Evolutionary conservation across 1,284 basidiomycete genomes (phyloP).

Genomic region (Pseudozyma sp.): DNA sequence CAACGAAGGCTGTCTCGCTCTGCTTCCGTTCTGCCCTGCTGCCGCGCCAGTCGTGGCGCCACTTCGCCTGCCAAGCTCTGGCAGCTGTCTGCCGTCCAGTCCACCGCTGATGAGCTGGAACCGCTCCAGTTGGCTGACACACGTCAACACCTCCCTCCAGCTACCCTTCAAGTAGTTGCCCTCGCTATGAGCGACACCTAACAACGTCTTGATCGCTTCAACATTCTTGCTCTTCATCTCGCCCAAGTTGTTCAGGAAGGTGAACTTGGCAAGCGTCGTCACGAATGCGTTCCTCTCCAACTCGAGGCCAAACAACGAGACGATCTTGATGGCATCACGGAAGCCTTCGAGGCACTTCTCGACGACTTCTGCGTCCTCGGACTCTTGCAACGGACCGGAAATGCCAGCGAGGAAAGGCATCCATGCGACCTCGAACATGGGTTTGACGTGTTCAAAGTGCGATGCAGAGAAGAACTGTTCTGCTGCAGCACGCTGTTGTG

Average conservation of each 20-base stretch:
- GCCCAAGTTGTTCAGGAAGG: conserved; percentile 68
- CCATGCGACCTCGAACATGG: conserved; percentile 69
- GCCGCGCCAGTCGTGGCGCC: conserved; percentile 11
- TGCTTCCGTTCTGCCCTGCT: conserved; percentile 15
- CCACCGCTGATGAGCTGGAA: conserved; percentile 69
- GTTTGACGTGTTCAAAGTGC: conserved; percentile 68
- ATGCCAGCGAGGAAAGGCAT: conserved; percentile 69
- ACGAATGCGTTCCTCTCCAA: conserved; percentile 68
- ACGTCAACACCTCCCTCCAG: conserved; percentile 68
- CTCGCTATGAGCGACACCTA: conserved; percentile 68
- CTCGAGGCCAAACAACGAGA: conserved; percentile 67
- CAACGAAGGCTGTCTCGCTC: conserved; percentile 68
- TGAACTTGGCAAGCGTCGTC: conserved; percentile 69
- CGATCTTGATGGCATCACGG: conserved; percentile 67
- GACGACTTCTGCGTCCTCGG: conserved; percentile 63
- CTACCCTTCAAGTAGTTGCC: conserved; percentile 68
- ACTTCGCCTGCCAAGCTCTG: conserved; percentile 79
- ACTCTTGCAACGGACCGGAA: conserved; percentile 66
- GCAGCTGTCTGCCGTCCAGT: conserved; percentile 75
- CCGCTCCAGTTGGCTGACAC: conserved; percentile 67
- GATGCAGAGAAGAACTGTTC: conserved; percentile 68
- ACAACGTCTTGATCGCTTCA: conserved; percentile 68
- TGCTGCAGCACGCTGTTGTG: conserved; percentile 62
- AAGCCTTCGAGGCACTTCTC: conserved; percentile 65
- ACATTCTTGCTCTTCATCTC: conserved; percentile 69